Base-by-base conservation (phyloP, 192 early-diverging fungal genomes). In the Phlyctochytrium arcticum region DNA sequence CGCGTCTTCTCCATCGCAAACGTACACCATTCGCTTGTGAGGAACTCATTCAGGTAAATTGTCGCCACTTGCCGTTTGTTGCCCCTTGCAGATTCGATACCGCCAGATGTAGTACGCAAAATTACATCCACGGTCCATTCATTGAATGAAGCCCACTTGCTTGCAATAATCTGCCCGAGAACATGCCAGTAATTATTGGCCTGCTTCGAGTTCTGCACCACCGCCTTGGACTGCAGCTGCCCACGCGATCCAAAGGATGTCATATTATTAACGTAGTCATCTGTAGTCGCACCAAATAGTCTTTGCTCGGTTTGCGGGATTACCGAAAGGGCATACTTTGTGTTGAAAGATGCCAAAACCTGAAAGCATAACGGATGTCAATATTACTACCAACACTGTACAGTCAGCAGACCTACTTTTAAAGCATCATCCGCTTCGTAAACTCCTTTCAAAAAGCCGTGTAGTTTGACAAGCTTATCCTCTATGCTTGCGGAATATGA, bases 141-240 rank as follows among this genome's bases (percentile, higher is more conserved):
- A 21, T 72, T 62, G 34, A 79, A 76, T 2, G 70, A 61, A 8
- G 60, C 57, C 3, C 59, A 19, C n/a, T 73, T 63, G 10, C 36
- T 47, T 6, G 48, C 48, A 24, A 83, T 68, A 34, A 72, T 68
- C 24, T 75, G 71, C 9, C 50, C 62, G 6, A 83, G 53, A 27
- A 72, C 54, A n/a, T 74, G 71, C 81, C 81, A 83, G 48, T 65
- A 73, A 30, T 65, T 71, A 60, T 48, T n/a, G n/a, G n/a, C n/a
- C n/a, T n/a, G n/a, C n/a, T n/a, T n/a, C n/a, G n/a, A n/a, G n/a
- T n/a, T n/a, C n/a, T n/a, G n/a, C n/a, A n/a, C n/a, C n/a, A n/a
- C n/a, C n/a, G n/a, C n/a, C n/a, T n/a, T n/a, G n/a, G n/a, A n/a
- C n/a, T n/a, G n/a, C n/a, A n/a, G n/a, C n/a, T n/a, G n/a, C n/a